Base-by-base conservation (phyloP, 169 alveolate genomes). In the Cystoisospora suis region DNA sequence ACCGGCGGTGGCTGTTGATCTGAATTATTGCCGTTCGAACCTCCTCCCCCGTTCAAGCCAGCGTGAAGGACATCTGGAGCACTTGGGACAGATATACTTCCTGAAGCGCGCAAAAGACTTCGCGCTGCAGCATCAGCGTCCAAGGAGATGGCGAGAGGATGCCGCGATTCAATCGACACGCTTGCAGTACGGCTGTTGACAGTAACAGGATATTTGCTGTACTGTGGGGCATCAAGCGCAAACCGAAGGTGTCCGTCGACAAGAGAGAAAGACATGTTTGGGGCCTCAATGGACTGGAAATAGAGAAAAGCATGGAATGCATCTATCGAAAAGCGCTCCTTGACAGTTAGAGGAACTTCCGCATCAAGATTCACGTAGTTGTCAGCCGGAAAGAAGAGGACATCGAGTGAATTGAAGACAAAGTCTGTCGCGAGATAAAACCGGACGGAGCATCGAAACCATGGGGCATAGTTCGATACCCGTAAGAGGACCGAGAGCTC, bases 231-330 rank as follows among this genome's bases (percentile, higher is more conserved):
- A 12, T 87, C 91, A 20, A 87, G 75, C 34, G 1, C 29, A 12
- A 87, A 72, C 6, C 56, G 20, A 32, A 87, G 75, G 12, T 69
- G 58, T 2, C 91, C 91, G 36, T 79, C 83, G 23, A 61, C 75
- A 6, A 90, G 80, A 3, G 87, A 45, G 32, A 90, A 56, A 2
- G 40, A 15, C 23, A 65, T 42, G 15, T 45, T 0, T n/a, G 6
- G 32, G 6, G 93, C 47, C 49, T 81, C 93, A 44, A 90, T 47
- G 0, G 93, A 90, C 20, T 38, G 6, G 47, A 90, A 79, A n/a
- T 42, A 58, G 6, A 90, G 32, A 36, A 80, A 90, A 2, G 93
- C 93, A 75, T 90, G 90, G 49, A 81, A 81, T 5, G 93, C 93
- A n/a, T 46, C 81, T 7, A 90, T 5, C 32, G 36, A 40, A 7